These are phyloP conservation scores for Trichocomaceae sp. DNA, from an alignment of 2,329 filamentous ascomycete species.

Conservation along the genomic window DNA sequence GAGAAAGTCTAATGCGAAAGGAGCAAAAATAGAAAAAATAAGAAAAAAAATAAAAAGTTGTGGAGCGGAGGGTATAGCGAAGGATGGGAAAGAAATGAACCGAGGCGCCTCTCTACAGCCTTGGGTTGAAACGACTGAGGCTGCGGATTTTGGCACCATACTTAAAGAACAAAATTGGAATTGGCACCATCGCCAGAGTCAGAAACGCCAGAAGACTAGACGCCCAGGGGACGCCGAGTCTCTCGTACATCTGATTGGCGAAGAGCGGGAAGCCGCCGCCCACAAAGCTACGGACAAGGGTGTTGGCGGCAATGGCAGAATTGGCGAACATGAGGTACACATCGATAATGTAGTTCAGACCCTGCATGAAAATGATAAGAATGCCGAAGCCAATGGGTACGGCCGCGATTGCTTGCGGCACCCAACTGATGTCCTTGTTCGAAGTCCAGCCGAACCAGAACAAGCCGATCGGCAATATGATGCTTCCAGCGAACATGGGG, in stretches of 20 bases:
- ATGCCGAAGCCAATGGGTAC: slow-evolving; percentile 40
- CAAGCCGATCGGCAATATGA: slow-evolving; percentile 41
- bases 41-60: not conserved
- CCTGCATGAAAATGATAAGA: slow-evolving; percentile 40
- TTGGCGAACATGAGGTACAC: slow-evolving; percentile 36
- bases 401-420: slow-evolving; percentile 41
- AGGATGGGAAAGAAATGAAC: not conserved
- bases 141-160: slow-evolving; percentile 42
- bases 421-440: slow-evolving; percentile 37
- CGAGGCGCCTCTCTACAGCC: slow-evolving; percentile 1
- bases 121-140: slow-evolving; percentile 34
- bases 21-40: too few species aligned
- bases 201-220: slow-evolving; percentile 35
- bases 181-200: slow-evolving; percentile 37
- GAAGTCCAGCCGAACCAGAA: slow-evolving; percentile 48
- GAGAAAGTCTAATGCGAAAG: too few species aligned
- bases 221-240: slow-evolving; percentile 36
- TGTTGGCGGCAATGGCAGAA: slow-evolving; percentile 35
- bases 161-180: slow-evolving; percentile 44
- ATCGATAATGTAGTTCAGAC: slow-evolving; percentile 40
- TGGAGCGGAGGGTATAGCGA: not conserved
- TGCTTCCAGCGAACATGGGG: slow-evolving; percentile 41
- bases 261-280: slow-evolving; percentile 33
- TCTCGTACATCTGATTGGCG: slow-evolving; percentile 33
- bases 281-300: slow-evolving; percentile 28